phyloP scores from a whole-genome alignment of 2,329 filamentous ascomycete species.

The Nothophoma quercina region DNA sequence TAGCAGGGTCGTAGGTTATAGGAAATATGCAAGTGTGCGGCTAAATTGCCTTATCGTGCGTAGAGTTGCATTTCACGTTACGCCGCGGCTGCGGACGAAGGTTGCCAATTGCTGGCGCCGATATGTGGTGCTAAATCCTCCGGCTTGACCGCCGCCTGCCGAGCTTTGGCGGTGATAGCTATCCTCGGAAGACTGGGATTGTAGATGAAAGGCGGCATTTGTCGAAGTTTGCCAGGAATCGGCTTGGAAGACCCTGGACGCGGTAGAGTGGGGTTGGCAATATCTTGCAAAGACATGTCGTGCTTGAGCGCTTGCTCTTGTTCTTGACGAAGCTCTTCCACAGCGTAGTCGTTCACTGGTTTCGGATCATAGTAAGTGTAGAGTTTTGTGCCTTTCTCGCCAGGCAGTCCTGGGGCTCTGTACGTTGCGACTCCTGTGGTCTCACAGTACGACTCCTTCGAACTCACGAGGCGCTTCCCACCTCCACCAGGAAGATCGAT shows the following conservation, averaged over 20 bases:
- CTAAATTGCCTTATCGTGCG: not conserved
- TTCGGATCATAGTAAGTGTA: constrained; percentile 67
- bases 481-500: constrained; percentile 70
- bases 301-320: constrained; percentile 11
- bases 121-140: constrained; percentile 3
- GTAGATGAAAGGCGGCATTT: not conserved
- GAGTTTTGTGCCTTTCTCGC: constrained; percentile 45
- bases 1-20: not conserved
- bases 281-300: constrained; percentile 2
- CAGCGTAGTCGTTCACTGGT: constrained; percentile 1
- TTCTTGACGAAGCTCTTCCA: constrained; percentile 5
- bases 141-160: not conserved
- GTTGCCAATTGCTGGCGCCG: not conserved
- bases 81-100: constrained; percentile 1
- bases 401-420: constrained; percentile 62
- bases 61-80: not conserved
- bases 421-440: constrained; percentile 63
- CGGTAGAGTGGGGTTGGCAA: not conserved
- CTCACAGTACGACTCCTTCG: constrained; percentile 62
- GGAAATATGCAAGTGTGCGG: not conserved
- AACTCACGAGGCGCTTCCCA: constrained; percentile 67
- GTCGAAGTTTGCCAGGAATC: not conserved
- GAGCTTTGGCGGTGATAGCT: not conserved
- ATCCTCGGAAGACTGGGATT: not conserved
- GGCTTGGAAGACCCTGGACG: not conserved